Base-by-base conservation (phyloP, 1,139 yeast genomes). In the Magnusiomyces tetraspermus region DNA sequence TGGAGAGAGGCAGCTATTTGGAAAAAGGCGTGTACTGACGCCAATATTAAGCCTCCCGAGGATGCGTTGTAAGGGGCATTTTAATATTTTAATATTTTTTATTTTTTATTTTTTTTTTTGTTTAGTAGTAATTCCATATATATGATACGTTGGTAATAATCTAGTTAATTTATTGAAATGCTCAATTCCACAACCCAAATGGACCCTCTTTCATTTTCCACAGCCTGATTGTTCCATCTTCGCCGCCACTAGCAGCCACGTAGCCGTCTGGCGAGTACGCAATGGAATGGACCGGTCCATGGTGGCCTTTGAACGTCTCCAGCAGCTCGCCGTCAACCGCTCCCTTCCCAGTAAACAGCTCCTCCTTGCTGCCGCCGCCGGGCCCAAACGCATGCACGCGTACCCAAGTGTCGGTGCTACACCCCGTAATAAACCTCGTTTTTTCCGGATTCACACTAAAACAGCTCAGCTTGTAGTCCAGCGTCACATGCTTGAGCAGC, bases 1-100 rank as follows among this genome's bases (percentile, higher is more conserved):
- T 90, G 92, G 76, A 77, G 95, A 60, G 97, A 90, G 65, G 82
- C 85, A 54, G 96, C 88, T 65, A 83, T 77, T 58, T 84, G 90
- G 81, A 86, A 88, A 37, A 46, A 46, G 49, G 42, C 43, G 13
- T 46, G 49, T n/a, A 23, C 28, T 13, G 43, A 46, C 10, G 42
- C 42, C 6, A 43, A 43, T 15, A 46, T 46, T 23, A 46, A 46
- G 21, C 43, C 42, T 21, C 31, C 41, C 3, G 48, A 45, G 11
- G 22, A 2, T n/a, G 11, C 6, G 6, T 8, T 28, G 33, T 28
- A 28, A 28, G 6, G 6, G 21, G 21, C 23, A 22, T 42, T 44
- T 45, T 28, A 17, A 13, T 36, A 3, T 23, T 23, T 26, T 22
- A 23, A 22, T 31, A 10, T 24, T 17, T 46, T 37, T 13, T 33